These are phyloP conservation scores for Sarocladiaceae sp. DNA, from an alignment of 2,329 filamentous ascomycete species.

Conservation along the genomic window DNA sequence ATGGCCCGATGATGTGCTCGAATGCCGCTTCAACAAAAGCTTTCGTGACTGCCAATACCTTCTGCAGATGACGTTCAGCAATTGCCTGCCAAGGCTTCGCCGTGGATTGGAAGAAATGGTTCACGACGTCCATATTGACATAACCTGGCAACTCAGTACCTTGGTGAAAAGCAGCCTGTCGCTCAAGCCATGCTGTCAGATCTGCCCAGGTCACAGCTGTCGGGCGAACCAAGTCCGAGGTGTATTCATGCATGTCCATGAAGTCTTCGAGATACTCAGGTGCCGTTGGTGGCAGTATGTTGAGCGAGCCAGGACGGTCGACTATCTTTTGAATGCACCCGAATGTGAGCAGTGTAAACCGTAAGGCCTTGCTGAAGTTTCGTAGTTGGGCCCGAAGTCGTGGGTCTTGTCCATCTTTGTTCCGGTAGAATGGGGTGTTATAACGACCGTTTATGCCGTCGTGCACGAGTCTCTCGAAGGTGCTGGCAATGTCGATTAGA, in stretches of 20 bases:
- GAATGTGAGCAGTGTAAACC: conserved; percentile 19
- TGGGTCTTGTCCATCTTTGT: conserved; percentile 10
- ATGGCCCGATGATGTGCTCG: conserved; percentile 23
- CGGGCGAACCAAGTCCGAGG: conserved; percentile 21
- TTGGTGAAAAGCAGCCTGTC: conserved; percentile 29
- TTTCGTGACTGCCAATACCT: conserved; percentile 23
- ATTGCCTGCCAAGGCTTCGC: conserved; percentile 34
- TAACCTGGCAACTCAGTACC: conserved; percentile 36
- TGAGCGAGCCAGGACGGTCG: background rate
- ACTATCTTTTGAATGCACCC: conserved; percentile 19
- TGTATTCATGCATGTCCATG: conserved; percentile 21
- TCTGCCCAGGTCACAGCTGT: conserved; percentile 12
- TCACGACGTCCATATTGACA: conserved; percentile 29
- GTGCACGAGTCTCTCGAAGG: conserved; percentile 27
- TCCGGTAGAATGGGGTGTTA: conserved; percentile 32
- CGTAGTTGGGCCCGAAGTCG: conserved; percentile 27
- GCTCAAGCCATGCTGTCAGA: conserved; percentile 24
- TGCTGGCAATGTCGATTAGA: conserved; percentile 29
- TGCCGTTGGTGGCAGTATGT: background rate
- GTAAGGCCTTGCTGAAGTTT: conserved; percentile 25
- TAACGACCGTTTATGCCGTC: conserved; percentile 26
- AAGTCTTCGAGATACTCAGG: conserved; percentile 26
- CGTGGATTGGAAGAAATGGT: conserved; percentile 35
- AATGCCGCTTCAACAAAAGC: conserved; percentile 34
- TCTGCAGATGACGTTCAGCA: conserved; percentile 28